These are phyloP conservation scores for Macaranga tanarius DNA, from an alignment of 441 rosid species.

Conservation along the genomic window DNA sequence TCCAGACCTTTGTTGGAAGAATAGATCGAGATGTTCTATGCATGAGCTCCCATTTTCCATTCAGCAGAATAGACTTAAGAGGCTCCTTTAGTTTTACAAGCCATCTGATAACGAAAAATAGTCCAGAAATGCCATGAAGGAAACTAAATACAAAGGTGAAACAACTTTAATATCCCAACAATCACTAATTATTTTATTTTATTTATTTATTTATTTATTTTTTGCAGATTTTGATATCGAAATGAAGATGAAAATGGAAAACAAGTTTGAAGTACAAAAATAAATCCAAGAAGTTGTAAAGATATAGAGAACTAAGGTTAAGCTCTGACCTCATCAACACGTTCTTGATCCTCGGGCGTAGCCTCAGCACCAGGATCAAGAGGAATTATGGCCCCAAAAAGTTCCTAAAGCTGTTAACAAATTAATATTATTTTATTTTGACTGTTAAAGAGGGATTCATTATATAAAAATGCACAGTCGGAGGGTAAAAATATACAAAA, in stretches of 20 bases:
- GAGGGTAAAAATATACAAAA: no score
- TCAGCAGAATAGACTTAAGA: conserved; percentile 35
- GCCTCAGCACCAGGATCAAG: conserved; percentile 45
- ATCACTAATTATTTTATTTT: no score
- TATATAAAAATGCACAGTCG: no score
- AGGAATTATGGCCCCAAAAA: conserved; percentile 29
- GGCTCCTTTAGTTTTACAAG: conserved; percentile 40
- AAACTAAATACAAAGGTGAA: not conserved
- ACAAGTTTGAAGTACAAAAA: not conserved
- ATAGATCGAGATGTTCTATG: conserved; percentile 49
- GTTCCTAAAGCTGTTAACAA: no score
- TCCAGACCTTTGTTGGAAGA: conserved; percentile 39
- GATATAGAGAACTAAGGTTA: not conserved
- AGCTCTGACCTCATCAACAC: conserved; percentile 44
- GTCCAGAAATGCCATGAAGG: not conserved
- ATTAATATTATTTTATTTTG: no score
- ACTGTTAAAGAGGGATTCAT: no score
- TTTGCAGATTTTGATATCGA: not conserved
- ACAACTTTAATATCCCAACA: not conserved
- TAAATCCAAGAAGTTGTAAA: no score
- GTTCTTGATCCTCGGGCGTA: conserved; percentile 30
- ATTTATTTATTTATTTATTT: no score
- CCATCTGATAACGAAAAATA: conserved; percentile 26
- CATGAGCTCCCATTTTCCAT: conserved; percentile 50
- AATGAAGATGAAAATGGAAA: not conserved